These are phyloP conservation scores for Porphyrellus cyaneotinctus DNA, from an alignment of 768 basidiomycete species.

Conservation along the genomic window DNA sequence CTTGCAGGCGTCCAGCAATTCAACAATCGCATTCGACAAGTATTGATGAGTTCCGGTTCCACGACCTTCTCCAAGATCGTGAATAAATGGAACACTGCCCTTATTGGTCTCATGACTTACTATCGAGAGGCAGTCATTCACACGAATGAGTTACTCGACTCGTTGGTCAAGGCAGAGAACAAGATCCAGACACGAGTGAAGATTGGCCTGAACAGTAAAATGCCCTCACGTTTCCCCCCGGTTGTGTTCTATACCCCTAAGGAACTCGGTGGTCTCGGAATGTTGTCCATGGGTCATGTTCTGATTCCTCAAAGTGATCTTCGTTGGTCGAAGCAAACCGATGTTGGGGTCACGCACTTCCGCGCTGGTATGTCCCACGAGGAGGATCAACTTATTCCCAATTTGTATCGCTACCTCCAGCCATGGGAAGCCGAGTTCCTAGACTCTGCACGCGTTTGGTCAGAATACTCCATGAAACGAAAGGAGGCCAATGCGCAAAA, in stretches of 20 bases:
- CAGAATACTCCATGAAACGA: slow-evolving; percentile 98
- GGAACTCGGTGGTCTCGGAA: slow-evolving; percentile 96
- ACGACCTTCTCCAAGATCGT: slow-evolving; percentile 99
- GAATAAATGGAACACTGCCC: slow-evolving; percentile 95
- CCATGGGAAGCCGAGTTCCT: slow-evolving; percentile 98
- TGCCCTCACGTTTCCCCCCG: slow-evolving; percentile 98
- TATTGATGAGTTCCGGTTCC: slow-evolving; percentile 97
- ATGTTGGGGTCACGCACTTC: slow-evolving; percentile 97
- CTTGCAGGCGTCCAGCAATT: slow-evolving; percentile 82
- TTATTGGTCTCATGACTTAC: slow-evolving; percentile 96
- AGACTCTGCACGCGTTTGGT: slow-evolving; percentile 98
- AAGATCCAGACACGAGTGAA: slow-evolving; percentile 99
- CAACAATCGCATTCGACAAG: slow-evolving; percentile 95
- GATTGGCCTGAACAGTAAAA: slow-evolving; percentile 98
- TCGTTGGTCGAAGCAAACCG: slow-evolving; percentile 97
- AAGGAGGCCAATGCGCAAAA: slow-evolving; percentile 99
- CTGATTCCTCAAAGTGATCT: slow-evolving; percentile 97
- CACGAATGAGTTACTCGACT: slow-evolving; percentile 93
- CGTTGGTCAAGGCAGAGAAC: slow-evolving; percentile 97
- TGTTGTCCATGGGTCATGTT: slow-evolving; percentile 99
- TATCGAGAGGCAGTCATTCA: slow-evolving; percentile 97
- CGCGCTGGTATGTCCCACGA: slow-evolving; percentile 98
- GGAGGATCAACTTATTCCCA: slow-evolving; percentile 93
- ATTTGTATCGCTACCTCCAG: slow-evolving; percentile 93
- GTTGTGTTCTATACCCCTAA: slow-evolving; percentile 96